These are phyloP conservation scores for Colletotrichum tofieldiae DNA, from an alignment of 2,329 filamentous ascomycete genomes.

Conservation along the genomic window DNA sequence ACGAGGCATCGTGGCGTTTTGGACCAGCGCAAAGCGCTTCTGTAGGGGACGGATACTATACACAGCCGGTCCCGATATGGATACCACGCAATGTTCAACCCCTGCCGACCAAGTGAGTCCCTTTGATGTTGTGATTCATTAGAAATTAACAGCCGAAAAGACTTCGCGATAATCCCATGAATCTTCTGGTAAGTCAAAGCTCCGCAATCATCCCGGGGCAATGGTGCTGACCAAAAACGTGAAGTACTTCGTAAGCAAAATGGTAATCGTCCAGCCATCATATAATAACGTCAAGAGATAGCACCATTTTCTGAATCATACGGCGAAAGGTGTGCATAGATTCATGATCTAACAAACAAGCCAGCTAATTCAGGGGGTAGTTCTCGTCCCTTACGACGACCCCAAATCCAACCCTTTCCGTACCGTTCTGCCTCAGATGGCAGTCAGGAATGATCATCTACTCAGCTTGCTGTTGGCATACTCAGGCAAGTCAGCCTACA, in stretches of 20 bases:
- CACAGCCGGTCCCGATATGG: slow-evolving; percentile 75
- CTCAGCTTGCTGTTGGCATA: slow-evolving; percentile 85
- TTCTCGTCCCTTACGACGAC: slow-evolving; percentile 67
- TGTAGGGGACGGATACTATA: slow-evolving; percentile 75
- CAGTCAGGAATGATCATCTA: slow-evolving; percentile 78
- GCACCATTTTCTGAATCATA: slow-evolving; percentile 83
- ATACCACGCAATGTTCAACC: slow-evolving; percentile 66
- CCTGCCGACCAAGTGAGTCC: slow-evolving; percentile 60
- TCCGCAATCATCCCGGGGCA: not conserved
- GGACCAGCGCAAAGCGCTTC: not conserved
- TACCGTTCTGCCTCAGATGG: slow-evolving; percentile 71
- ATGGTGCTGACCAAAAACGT: not conserved
- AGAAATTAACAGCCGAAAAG: slow-evolving; percentile 61
- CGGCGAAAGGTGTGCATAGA: slow-evolving; percentile 75
- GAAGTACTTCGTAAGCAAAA: slow-evolving; percentile 64
- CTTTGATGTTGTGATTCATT: not conserved
- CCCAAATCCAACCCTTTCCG: slow-evolving; percentile 68
- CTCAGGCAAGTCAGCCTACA: slow-evolving; percentile 61
- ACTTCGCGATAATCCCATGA: slow-evolving; percentile 82
- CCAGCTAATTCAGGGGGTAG: slow-evolving; percentile 55
- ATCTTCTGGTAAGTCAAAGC: slow-evolving; percentile 70
- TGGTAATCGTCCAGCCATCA: not conserved
- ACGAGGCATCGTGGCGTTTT: not conserved
- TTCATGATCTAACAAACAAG: slow-evolving; percentile 43
- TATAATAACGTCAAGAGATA: slow-evolving; percentile 45